Evolutionary conservation across 208 protist species (phyloP).

Genomic region (Wallacemonas sp.): DNA sequence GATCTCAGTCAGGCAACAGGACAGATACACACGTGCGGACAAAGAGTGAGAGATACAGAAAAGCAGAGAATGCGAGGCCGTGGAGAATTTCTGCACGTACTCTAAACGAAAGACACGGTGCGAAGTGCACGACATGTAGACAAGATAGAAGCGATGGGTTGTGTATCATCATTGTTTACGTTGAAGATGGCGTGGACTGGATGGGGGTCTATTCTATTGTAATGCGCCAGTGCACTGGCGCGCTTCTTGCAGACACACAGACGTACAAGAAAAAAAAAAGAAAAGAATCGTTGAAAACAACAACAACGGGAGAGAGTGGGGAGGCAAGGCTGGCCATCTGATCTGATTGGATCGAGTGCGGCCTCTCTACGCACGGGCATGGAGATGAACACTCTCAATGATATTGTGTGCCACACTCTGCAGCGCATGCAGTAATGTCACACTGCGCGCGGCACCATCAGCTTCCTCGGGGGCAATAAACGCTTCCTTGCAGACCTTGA

Average conservation of each 20-base stretch:
- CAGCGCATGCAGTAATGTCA: background rate
- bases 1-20: background rate
- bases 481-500: background rate
- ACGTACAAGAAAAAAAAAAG: too few relatives aligned
- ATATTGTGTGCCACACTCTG: slow-evolving; percentile 4
- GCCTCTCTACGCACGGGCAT: background rate
- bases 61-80: background rate
- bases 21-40: background rate
- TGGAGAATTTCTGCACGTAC: background rate
- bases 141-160: too few relatives aligned
- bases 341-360: background rate
- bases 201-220: too few relatives aligned
- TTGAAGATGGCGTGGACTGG: too few relatives aligned
- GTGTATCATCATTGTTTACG: too few relatives aligned
- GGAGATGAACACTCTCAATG: background rate
- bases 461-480: background rate
- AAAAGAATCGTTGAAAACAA: too few relatives aligned
- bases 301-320: too few relatives aligned
- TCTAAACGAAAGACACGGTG: too few relatives aligned
- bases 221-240: too few relatives aligned
- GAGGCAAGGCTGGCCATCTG: background rate
- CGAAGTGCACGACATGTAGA: too few relatives aligned
- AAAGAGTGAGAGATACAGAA: background rate
- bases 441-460: background rate
- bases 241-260: too few relatives aligned